Base-by-base conservation (phyloP, 352 stramenopile genomes). In the Phytophthora tentaculata region DNA sequence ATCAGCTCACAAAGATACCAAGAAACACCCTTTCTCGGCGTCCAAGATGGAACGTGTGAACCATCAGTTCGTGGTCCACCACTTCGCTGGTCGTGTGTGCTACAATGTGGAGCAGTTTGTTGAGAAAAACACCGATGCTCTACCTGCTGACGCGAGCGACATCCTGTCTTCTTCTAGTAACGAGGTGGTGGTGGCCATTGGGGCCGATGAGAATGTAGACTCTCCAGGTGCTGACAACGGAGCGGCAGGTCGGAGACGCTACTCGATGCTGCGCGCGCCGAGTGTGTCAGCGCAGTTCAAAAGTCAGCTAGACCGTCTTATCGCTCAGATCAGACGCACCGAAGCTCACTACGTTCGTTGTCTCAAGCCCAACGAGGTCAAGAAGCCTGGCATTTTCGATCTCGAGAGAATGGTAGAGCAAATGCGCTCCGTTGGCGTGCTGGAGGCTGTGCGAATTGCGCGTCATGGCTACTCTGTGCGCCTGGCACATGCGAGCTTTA, bases 271-370 rank as follows among this genome's bases (percentile, higher is more conserved):
- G 23, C 84, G 86, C 6, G 76, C 83, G 5, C 83, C 86, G 24
- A 94, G 85, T 68, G 85, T 96, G 9, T 97, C 90, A 14, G 89
- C 89, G 20, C 90, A 99, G 69, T 99, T 99, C 64, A 94, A 91
- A 20, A 86, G 81, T 29, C 96, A 99, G 60, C 82, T 99, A 12
- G 94, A 98, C 47, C 78, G 88, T 13, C 83, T 99, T 5, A 96
- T 99, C 45, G 72, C 87, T 19, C 87, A 97, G 35, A 99, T 99
- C 56, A 94, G 97, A 29, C 79, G 83, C 50, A 99, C 97, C 0
- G 83, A 97, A 65, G 96, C 97, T 9, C 98, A 99, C 72, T 99
- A 99, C 70, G 96, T 99, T 64, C 96, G 98, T 39, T 99, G 98
- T 69, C 79, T 99, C 3, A 99, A 99, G 79, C 97, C 98, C 41